These are phyloP conservation scores for Dendrostoma leiphaemia DNA, from an alignment of 2,329 filamentous ascomycete species.

Conservation along the genomic window DNA sequence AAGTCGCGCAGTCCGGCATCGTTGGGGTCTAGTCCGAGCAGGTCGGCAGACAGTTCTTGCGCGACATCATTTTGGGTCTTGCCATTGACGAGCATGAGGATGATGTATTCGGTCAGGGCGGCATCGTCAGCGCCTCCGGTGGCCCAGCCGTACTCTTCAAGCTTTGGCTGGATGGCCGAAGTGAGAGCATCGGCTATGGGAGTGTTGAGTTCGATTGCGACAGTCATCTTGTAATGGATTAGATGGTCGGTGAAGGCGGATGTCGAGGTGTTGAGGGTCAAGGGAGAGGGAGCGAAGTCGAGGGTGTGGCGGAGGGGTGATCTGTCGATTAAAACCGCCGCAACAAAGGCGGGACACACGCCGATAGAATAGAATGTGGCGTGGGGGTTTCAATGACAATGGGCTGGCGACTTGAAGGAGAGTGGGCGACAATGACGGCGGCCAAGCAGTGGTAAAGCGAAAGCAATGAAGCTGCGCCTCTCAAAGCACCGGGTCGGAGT, in stretches of 20 bases:
- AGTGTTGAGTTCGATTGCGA: constrained; percentile 74
- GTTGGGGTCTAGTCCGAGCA: constrained; percentile 78
- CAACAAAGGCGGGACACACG: constrained; percentile 4
- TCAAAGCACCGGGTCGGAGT: constrained; percentile 1
- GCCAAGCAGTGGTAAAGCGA: neutral
- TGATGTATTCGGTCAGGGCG: constrained; percentile 91
- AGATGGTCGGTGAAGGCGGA: neutral
- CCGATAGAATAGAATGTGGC: neutral
- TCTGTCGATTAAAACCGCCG: neutral
- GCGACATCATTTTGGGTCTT: constrained; percentile 91
- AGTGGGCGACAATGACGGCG: constrained; percentile 9
- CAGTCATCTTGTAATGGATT: constrained; percentile 60
- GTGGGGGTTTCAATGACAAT: neutral
- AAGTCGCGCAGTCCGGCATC: constrained; percentile 83
- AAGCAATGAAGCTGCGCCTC: neutral
- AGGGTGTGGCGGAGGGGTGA: neutral
- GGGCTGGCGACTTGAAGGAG: neutral
- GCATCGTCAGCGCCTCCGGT: constrained; percentile 74
- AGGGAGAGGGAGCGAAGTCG: neutral
- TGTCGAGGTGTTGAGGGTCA: neutral
- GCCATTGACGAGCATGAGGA: constrained; percentile 94
- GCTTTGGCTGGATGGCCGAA: constrained; percentile 80
- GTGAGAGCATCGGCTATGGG: constrained; percentile 83
- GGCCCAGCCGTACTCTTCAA: constrained; percentile 91
- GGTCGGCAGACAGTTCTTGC: constrained; percentile 80